Base-by-base conservation (phyloP, 495 filamentous ascomycete genomes). In the Margaritispora aquatica region DNA sequence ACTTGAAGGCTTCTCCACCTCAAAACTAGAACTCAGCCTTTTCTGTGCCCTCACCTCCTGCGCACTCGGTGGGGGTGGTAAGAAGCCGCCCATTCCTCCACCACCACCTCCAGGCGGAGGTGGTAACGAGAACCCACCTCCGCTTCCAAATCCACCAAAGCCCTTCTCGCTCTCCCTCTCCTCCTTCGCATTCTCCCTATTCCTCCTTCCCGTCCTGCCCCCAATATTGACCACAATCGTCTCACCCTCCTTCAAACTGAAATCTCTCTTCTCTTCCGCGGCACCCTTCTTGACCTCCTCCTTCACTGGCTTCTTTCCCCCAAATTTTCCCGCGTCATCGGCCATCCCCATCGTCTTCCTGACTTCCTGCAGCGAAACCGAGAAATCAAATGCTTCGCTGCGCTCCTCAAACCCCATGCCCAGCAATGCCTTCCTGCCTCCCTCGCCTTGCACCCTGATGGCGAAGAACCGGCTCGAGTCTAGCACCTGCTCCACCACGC, bases 351-450 rank as follows among this genome's bases (percentile, higher is more conserved):
- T 69, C 57, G 77, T 78, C 68, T 80, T 82, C 54, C 84, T 73
- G 15, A 83, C 81, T 66, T 90, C 89, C 69, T 89, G 87, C 64
- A 94, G 71, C n/a, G 81, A 76, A n/a, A 92, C 84, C 22, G 81
- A 82, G 59, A 92, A 91, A 63, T 94, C 90, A 55, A 92, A 89
- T 8, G 89, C 89, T 60, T 90, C 88, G 68, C 81, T 83, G 44
- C 90, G 73, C 71, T 93, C 89, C 75, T 92, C 90, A 66, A 92
- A 94, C 13, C 90, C 89, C 51, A 94, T 79, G n/a, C 90, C 89
- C 24, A 93, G 72, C 31, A 83, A 78, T 22, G 90, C 90, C 65
- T 90, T 91, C 60, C 80, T 74, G 1, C 82, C 80, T 1, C 78
- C 78, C 49, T 82, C 85, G 48, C 87, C 86, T 36, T 84, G 81